Conservation (phyloP, 306 rosid species). For the Lablab purpureus region DNA sequence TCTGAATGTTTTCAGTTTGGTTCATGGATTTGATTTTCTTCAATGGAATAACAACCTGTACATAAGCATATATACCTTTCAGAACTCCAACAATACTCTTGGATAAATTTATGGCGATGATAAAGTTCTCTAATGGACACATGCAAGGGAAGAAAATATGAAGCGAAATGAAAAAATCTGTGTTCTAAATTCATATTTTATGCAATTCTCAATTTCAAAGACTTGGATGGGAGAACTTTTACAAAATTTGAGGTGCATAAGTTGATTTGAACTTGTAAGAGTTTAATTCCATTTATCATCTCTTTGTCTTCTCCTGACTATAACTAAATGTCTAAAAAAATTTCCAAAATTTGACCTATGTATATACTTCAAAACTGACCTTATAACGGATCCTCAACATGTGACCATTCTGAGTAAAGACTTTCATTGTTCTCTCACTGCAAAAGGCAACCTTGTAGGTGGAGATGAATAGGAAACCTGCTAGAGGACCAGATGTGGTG, state of each 20-base stretch:
- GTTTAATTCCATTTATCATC: background rate
- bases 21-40: conserved; percentile 46
- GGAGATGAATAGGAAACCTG: conserved; percentile 83
- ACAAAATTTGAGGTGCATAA: background rate
- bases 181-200: background rate
- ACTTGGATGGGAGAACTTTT: background rate
- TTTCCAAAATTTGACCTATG: background rate
- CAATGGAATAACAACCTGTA: conserved; percentile 44
- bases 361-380: conserved; percentile 3
- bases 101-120: background rate
- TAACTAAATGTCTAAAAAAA: background rate
- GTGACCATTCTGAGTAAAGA: conserved; percentile 56
- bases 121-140: background rate
- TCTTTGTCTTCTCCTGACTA: background rate
- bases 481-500: conserved; percentile 80
- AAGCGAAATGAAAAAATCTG: background rate
- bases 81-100: conserved; percentile 5
- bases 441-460: conserved; percentile 76
- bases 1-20: conserved; percentile 41
- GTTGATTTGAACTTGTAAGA: background rate
- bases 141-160: background rate
- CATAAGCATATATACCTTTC: conserved; percentile 18
- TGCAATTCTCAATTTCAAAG: background rate
- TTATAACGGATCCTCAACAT: conserved; percentile 48
- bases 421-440: conserved; percentile 70